Base-by-base conservation (phyloP, 2,329 filamentous ascomycete species). In the Botrytis cinerea region DNA sequence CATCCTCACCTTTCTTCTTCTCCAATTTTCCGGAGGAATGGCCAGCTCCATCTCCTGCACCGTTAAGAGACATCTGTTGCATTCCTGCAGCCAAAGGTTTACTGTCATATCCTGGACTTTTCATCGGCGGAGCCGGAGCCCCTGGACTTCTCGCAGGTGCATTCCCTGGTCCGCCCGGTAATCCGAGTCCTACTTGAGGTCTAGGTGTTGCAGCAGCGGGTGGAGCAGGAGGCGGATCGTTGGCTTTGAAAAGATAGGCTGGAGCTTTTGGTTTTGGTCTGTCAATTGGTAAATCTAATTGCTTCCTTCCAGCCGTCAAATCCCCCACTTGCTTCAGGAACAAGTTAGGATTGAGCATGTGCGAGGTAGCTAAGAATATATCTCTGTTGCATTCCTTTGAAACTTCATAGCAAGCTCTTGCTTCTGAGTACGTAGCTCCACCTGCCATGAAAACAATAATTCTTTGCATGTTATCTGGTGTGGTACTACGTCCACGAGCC, bases 401-500 rank as follows among this genome's bases (percentile, higher is more conserved):
- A 40, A 95, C 85, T 79, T 98, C 94, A 81, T 98, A 98, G 83
- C 96, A 99, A 20, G 91, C 88, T 43, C 96, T 90, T 46, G 93
- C 88, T 83, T 99, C 96, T 8, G 93, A 94, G 81, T 95, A 97
- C 0, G 96, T 98, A 32, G 96, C 96, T 62, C 96, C 96, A 66
- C 96, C 96, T 1, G 95, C 96, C 87, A 98, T 92, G 81, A 97
- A 98, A 25, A 98, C 91, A 74, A 99, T 93, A 71, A 98, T 88
- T 70, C 96, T 90, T 81, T 99, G 96, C 71, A 92, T 90, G 76
- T 95, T 97, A 81, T 98, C 95, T 74, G 86, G 89, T 74, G 85
- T 90, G 43, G 90, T 88, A 63, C 92, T 87, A 61, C 94, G 91
- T 16, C 93, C 91, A 71, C 93, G 93, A 2, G 96, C 96, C 96